A percentile compares a stretch with the other conserved stretches of the same genome.
Conservation (phyloP, 1,139 yeast species). For the Nakaseomyces bracarensis region DNA sequence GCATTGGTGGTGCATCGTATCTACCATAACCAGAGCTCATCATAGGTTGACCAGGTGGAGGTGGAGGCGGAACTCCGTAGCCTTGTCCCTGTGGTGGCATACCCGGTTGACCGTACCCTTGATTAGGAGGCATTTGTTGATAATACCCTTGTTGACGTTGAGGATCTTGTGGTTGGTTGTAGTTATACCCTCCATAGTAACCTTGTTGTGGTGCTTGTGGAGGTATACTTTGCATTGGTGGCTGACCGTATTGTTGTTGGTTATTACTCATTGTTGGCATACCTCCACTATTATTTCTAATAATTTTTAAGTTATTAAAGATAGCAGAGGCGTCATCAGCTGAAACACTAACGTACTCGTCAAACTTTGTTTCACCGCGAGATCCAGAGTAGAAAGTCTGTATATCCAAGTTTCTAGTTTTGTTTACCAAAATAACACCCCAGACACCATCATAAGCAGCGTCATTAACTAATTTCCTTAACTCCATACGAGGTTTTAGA, state of each 20-base stretch:
- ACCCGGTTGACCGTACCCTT: slow-evolving; percentile 11
- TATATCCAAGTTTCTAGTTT: slow-evolving; percentile 49
- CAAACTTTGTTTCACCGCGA: slow-evolving; percentile 67
- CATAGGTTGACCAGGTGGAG: slow-evolving; percentile 10
- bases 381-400: slow-evolving; percentile 64
- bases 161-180: slow-evolving; percentile 19
- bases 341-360: slow-evolving; percentile 67
- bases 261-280: slow-evolving; percentile 8
- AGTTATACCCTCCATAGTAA: slow-evolving; percentile 3
- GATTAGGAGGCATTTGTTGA: slow-evolving; percentile 14
- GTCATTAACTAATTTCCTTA: slow-evolving; percentile 54
- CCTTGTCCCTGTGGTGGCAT: slow-evolving; percentile 14
- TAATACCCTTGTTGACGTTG: slow-evolving; percentile 13
- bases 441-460: slow-evolving; percentile 76
- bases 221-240: slow-evolving; percentile 5
- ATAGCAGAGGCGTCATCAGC: slow-evolving; percentile 50
- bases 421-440: slow-evolving; percentile 63
- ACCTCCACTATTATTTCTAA: slow-evolving; percentile 27
- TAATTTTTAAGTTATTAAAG: slow-evolving; percentile 36
- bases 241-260: slow-evolving; percentile 9
- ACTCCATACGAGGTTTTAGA: slow-evolving; percentile 43
- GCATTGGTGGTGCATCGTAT: slow-evolving; percentile 27
- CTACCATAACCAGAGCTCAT: slow-evolving; percentile 15
- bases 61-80: slow-evolving; percentile 13
- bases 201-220: slow-evolving; percentile 13